Evolutionary conservation across 2,329 filamentous ascomycete species (phyloP), one percentile per base, ranked within the genome.

Genomic region (Pseudogymnoascus sp.): DNA sequence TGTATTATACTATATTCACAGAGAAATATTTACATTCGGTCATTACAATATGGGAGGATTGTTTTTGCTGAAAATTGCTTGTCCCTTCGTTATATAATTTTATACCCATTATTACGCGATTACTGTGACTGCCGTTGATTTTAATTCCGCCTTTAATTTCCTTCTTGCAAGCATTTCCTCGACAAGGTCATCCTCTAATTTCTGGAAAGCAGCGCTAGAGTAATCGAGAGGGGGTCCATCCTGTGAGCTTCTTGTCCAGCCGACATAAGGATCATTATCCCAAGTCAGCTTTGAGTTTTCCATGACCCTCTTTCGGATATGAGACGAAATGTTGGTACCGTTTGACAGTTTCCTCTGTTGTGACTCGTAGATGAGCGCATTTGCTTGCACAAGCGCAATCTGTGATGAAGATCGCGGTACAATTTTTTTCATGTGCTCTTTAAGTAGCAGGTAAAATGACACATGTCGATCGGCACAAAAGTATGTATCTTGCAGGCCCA

Each of bases 401-500:
- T 69, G 66, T 10, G 67, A 69, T 34, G 64, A 60, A 54, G 62
- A 34, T 61, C 43, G 39, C 6, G 63, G 63, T 21, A 63, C 64
- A 4, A 65, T 48, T 34, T 36, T 60, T 48, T 39, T 39, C 43
- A 65, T 63, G n/a, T 57, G 28, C 10, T 57, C 10, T 34, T 57
- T 34, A 10, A 21, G 11, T 19, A 57, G 51, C 51, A 57, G 51
- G 36, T 67, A 69, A 61, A 68, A 69, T 45, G 67, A 67, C 61
- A 69, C 23, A 57, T 68, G 66, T 64, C 51, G 65, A 65, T 68
- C 65, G 28, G 13, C 63, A 25, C 63, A 19, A 28, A 69, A 41
- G 60, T 68, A 69, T 54, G 66, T 68, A 60, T 69, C 68, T 63
- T 70, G 68, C 34, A 70, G 63, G 60, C 66, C 65, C 31, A 69